Conservation (phyloP, 441 rosid species). For the Populus hybrid region DNA sequence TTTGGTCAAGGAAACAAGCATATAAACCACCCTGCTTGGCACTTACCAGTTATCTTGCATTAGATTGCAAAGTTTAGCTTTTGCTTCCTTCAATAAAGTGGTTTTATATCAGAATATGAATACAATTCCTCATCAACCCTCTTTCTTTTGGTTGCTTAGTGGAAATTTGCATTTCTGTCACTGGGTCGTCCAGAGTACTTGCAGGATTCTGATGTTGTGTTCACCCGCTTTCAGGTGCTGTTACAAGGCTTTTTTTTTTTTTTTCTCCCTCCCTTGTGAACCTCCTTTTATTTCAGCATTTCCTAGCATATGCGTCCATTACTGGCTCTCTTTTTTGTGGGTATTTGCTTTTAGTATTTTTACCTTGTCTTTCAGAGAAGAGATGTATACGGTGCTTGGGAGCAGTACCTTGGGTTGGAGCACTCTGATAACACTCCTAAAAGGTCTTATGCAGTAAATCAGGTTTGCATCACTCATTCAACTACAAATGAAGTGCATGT, state of each 20-base stretch:
- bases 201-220: constrained; percentile 66
- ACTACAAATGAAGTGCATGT: not conserved
- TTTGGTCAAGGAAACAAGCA: not conserved
- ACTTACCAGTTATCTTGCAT: not conserved
- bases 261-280: no score
- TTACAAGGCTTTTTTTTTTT: not conserved
- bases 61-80: not conserved
- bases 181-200: constrained; percentile 89
- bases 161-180: constrained; percentile 88
- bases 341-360: no score
- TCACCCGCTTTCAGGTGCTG: constrained; percentile 77
- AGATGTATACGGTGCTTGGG: constrained; percentile 93
- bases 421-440: constrained; percentile 79
- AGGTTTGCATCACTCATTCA: constrained; percentile 38
- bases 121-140: not conserved
- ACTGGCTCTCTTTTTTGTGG: not conserved
- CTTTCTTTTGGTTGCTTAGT: constrained; percentile 39
- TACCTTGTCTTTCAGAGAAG: constrained; percentile 55
- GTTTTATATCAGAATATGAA: not conserved
- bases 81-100: not conserved
- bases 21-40: not conserved
- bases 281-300: not conserved
- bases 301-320: not conserved
- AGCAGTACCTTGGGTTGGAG: constrained; percentile 94
- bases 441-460: constrained; percentile 79